Percentiles rank a stretch among this genome's conserved stretches.
Conservation (phyloP, 768 basidiomycete genomes). For the Psilocybe cubensis region DNA sequence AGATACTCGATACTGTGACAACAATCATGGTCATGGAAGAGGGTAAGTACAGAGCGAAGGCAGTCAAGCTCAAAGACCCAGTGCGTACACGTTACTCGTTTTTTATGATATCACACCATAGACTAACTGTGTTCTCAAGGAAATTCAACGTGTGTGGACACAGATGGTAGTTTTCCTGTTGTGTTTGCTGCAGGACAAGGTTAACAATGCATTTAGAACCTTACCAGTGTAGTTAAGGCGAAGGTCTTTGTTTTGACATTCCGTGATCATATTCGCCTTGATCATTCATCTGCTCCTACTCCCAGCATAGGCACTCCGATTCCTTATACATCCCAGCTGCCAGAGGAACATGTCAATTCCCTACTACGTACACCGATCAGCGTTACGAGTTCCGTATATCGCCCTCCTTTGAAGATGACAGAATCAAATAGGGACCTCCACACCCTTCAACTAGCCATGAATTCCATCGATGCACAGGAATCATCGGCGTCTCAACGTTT, state of each 20-base stretch:
- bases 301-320: neutral
- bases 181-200: neutral
- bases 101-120: too few species aligned
- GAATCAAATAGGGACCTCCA: neutral
- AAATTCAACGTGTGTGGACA: constrained; percentile 11
- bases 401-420: neutral
- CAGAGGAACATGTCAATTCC: neutral
- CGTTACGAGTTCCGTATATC: neutral
- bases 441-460: neutral
- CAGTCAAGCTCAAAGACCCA: constrained; percentile 13
- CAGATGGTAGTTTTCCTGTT: constrained; percentile 4
- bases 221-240: constrained; percentile 11
- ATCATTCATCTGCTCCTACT: constrained; percentile 2
- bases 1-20: constrained; percentile 10
- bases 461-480: neutral
- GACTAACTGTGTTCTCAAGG: neutral
- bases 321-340: neutral
- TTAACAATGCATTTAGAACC: neutral
- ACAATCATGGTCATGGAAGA: constrained; percentile 12
- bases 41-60: constrained; percentile 6
- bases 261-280: constrained; percentile 9
- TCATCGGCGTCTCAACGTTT: neutral
- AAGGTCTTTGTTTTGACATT: constrained; percentile 16
- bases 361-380: neutral
- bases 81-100: neutral